These are phyloP conservation scores for Podila minutissima DNA, from an alignment of 192 early-diverging fungal genomes.

Conservation along the genomic window DNA sequence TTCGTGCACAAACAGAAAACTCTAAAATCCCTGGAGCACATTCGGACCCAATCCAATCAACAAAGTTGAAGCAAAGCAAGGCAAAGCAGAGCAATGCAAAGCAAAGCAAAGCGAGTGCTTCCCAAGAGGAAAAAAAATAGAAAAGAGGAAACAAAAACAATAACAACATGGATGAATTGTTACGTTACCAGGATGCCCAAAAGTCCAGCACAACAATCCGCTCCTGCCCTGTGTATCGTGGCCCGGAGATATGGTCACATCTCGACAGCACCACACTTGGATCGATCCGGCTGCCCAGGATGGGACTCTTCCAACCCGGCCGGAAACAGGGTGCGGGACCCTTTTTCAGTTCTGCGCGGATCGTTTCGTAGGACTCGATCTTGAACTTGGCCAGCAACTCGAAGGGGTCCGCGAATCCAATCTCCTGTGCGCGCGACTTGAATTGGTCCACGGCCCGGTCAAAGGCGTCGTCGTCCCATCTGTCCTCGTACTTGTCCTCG, in stretches of 20 bases:
- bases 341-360: conserved; percentile 38
- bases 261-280: conserved; percentile 18
- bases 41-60: too few species aligned
- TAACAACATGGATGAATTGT: too few species aligned
- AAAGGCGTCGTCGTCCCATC: conserved; percentile 48
- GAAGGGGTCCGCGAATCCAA: conserved; percentile 48
- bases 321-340: conserved; percentile 36
- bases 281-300: conserved; percentile 24
- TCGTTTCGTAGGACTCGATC: conserved; percentile 44
- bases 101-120: neutral
- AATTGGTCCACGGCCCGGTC: conserved; percentile 49
- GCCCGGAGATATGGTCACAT: conserved; percentile 28
- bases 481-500: conserved; percentile 49
- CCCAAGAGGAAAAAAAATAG: neutral
- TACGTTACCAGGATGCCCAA: conserved; percentile 43
- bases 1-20: too few species aligned
- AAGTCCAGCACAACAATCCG: conserved; percentile 45
- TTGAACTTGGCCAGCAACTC: conserved; percentile 39
- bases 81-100: too few species aligned
- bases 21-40: too few species aligned
- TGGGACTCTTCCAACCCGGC: conserved; percentile 41
- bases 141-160: neutral
- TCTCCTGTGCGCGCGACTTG: conserved; percentile 48
- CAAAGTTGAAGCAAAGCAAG: too few species aligned
- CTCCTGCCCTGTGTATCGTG: conserved; percentile 22